Base-by-base conservation (phyloP, 192 early-diverging fungal species). In the Coemansia sp. region DNA sequence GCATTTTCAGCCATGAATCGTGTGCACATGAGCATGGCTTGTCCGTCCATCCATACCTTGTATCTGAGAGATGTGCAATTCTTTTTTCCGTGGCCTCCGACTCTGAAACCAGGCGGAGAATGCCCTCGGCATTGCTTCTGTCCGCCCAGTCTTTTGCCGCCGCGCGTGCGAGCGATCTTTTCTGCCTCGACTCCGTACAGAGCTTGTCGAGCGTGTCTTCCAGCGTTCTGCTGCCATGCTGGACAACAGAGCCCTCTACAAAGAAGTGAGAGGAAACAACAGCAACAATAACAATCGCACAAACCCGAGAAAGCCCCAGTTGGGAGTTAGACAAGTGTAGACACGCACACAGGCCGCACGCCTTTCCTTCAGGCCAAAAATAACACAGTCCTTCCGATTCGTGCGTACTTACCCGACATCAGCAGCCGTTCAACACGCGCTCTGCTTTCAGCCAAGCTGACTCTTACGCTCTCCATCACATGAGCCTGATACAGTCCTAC, bases 1-100 rank as follows among this genome's bases (percentile, higher is more conserved):
- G 51, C 20, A 54, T 1, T 54, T 20, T 22, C 22, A 17, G 12
- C 51, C 51, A 25, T 45, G 43, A 45, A 45, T 45, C 22, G 17
- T 25, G 19, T 22, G 22, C 51, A 54, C 51, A 54, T 54, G 51
- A 54, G 22, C 51, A 54, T 54, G 19, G 20, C 19, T 54, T 54
- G 20, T 38, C 9, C 32, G 39, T 37, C 32, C 25, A 56, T 56
- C 37, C 62, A 11, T 76, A 70, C 74, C 74, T 76, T 63, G 48
- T 70, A 45, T 76, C 74, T 9, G 74, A 76, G 17, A 76, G 74
- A 19, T 58, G 59, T 2, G 60, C 54, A 13, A 76, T 70, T 56
- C 49, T 51, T 49, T 65, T 64, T 58, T 76, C 74, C 10, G 68
- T 67, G 45, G 60, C 64, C n/a, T 43, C 68, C 13, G 68, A 67